A percentile compares a stretch with the other conserved stretches of the same genome.
phyloP scores from a whole-genome alignment of 2,329 filamentous ascomycete genomes.

The Ophiostoma sp. region DNA sequence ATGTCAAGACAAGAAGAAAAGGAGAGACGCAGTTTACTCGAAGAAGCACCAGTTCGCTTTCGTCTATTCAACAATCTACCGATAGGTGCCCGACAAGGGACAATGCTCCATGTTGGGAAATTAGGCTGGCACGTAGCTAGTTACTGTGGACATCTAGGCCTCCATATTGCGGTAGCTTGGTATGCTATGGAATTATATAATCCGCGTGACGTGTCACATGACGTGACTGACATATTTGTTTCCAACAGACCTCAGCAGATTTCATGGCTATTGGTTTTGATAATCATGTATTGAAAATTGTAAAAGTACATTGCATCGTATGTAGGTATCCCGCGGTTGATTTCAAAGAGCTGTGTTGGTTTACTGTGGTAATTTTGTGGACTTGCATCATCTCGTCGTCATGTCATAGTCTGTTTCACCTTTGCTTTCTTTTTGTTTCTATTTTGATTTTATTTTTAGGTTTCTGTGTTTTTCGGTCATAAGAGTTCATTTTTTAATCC shows the following conservation, averaged over 20 bases:
- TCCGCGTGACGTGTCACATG: not conserved
- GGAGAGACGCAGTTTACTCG: not conserved
- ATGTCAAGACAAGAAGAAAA: not conserved
- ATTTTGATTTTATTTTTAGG: not conserved
- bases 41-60: not conserved
- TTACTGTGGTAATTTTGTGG: not conserved
- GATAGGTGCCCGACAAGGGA: slow-evolving; percentile 15
- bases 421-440: not conserved
- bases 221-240: no score
- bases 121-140: slow-evolving; percentile 23
- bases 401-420: not conserved
- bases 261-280: not conserved
- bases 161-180: not conserved
- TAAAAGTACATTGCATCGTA: not conserved
- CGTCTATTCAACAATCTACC: slow-evolving; percentile 9
- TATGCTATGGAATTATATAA: not conserved
- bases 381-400: not conserved
- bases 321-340: no score
- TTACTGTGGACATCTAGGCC: slow-evolving; percentile 11
- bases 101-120: slow-evolving; percentile 24
- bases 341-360: no score
- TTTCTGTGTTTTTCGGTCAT: not conserved
- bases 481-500: not conserved
- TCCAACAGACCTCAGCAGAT: not conserved
- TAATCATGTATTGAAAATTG: not conserved